Conservation (phyloP, 2,329 filamentous ascomycete genomes). For the Fusarium newnesense region DNA sequence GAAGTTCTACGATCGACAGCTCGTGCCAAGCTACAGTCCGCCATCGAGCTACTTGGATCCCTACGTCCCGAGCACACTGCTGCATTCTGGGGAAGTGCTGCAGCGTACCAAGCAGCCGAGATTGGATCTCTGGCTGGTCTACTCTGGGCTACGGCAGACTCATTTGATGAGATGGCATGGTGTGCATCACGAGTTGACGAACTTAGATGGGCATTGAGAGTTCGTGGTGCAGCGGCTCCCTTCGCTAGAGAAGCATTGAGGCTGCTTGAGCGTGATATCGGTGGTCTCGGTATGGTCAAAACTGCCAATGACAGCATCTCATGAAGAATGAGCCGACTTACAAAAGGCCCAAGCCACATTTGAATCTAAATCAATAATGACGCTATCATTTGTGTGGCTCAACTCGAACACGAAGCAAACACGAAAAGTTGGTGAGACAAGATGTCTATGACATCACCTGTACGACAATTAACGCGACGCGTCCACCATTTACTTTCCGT, state of each 20-base stretch:
- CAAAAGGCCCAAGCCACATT: not conserved
- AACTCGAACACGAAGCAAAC: conserved; percentile 19
- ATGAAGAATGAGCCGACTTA: not conserved
- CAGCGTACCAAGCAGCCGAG: conserved; percentile 55
- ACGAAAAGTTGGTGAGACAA: conserved; percentile 6
- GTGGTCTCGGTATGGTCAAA: conserved; percentile 44
- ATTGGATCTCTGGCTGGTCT: conserved; percentile 55
- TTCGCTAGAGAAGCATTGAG: conserved; percentile 54
- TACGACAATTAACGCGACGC: conserved; percentile 30
- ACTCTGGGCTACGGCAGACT: conserved; percentile 53
- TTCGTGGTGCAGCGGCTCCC: conserved; percentile 51
- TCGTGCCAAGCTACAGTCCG: conserved; percentile 52
- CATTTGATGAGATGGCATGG: conserved; percentile 52
- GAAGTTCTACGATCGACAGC: conserved; percentile 52
- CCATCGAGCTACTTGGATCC: conserved; percentile 53
- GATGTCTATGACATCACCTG: conserved; percentile 43
- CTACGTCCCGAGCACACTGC: conserved; percentile 58
- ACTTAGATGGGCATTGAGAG: conserved; percentile 55
- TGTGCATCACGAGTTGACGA: conserved; percentile 54
- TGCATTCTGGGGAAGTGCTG: conserved; percentile 58
- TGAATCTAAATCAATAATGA: not conserved
- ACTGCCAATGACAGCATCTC: conserved; percentile 20
- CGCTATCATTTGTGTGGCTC: conserved; percentile 6
- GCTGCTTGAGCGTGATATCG: conserved; percentile 51
- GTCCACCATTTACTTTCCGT: not conserved